Percentiles rank a stretch among this genome's conserved stretches.
Evolutionary conservation across 768 basidiomycete genomes (phyloP).

Genomic region (Artomyces pyxidatus): DNA sequence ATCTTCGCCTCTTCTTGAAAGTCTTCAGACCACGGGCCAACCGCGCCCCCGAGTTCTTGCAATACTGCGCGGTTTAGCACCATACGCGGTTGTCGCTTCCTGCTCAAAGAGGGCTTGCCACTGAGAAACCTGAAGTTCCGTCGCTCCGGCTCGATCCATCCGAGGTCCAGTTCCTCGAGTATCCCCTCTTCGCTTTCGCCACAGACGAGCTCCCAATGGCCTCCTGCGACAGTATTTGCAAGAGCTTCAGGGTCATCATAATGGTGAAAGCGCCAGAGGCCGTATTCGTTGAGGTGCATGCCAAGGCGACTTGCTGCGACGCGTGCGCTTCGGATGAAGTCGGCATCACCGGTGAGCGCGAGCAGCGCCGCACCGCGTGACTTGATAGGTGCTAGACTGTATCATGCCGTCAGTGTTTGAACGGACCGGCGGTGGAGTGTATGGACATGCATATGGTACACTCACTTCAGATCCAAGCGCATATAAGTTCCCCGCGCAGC

Average conservation of each 20-base stretch:
- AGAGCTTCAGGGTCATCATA: background rate
- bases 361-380: constrained; percentile 47
- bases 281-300: constrained; percentile 50
- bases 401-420: background rate
- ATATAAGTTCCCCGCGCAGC: constrained; percentile 18
- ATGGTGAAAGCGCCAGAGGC: constrained; percentile 49
- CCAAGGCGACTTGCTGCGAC: constrained; percentile 35
- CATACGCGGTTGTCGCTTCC: too few relatives aligned
- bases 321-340: constrained; percentile 37
- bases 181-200: constrained; percentile 12
- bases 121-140: constrained; percentile 15
- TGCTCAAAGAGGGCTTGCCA: background rate
- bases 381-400: constrained; percentile 37
- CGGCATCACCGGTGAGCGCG: constrained; percentile 45
- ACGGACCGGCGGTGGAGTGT: background rate
- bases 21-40: too few relatives aligned
- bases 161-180: constrained; percentile 10
- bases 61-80: too few relatives aligned
- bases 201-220: constrained; percentile 15
- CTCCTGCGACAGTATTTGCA: background rate
- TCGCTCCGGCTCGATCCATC: constrained; percentile 5
- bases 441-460: background rate
- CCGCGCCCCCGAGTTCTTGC: too few relatives aligned
- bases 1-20: too few relatives aligned
- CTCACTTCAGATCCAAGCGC: constrained; percentile 21